Base-by-base conservation (phyloP, 2,329 filamentous ascomycete genomes). In the Calonectria pauciramosa region DNA sequence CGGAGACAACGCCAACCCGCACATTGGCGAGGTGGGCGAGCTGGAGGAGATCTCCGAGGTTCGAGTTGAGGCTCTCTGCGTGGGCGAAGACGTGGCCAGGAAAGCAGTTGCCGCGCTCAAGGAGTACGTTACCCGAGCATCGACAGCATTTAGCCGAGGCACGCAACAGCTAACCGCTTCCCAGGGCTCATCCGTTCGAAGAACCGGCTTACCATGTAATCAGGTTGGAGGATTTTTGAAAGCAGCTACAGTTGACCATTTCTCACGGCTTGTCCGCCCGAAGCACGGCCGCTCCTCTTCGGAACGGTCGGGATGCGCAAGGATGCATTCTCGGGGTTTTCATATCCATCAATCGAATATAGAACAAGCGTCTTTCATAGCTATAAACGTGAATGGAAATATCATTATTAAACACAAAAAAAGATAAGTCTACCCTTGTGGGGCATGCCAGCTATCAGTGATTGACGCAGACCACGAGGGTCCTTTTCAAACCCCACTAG, bases 61-160 rank as follows among this genome's bases (percentile, higher is more conserved):
- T 2, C 88, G 88, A 67, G 90, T 93, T 20, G 93, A 94, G 85
- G 90, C 90, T 2, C 81, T 93, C 7, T 93, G 92, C 81, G 80
- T 91, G 1, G 91, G 92, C 0, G 88, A 89, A 78, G 90, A 93
- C 16, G 87, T 90, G 28, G 87, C 87, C 0, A 87, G 85, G 75
- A 87, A 87, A 51, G 92, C 90, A 5, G 92, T 94, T 0, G 88
- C 87, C 36, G 93, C 91, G 6, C 82, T 95, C 84, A 94, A 93
- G 83, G 87, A 85, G 93, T 93, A 79, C 80, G 90, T 87, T 14
- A 41, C 36, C 56, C 34, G 34, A 26, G 14, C 56, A 41, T 26
- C 38, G 23, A 26, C 26, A 23, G n/a, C 20, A 20, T 63, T 26
- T 38, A 38, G 14, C n/a, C 34, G n/a, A 63, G 38, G 23, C n/a